A percentile compares a stretch with the other conserved stretches of the same genome.
Conservation (phyloP, 495 filamentous ascomycete species). For the Copromyces sp. region DNA sequence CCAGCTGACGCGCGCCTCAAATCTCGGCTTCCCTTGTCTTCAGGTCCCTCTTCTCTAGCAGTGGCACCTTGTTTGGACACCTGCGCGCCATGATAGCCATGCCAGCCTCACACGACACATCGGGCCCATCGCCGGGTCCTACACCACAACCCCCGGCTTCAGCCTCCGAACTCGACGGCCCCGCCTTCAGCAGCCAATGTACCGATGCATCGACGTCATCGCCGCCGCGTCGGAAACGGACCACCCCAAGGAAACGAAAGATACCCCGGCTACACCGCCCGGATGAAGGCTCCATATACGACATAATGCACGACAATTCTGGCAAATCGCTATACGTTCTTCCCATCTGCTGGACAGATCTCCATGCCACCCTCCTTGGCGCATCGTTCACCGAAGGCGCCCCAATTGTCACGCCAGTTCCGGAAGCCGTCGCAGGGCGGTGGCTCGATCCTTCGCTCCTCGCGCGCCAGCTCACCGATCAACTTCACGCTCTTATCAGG, state of each 20-base stretch:
- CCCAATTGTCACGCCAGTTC: slow-evolving; percentile 22
- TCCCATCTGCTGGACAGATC: slow-evolving; percentile 39
- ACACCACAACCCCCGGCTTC: not conserved
- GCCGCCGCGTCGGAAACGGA: not conserved
- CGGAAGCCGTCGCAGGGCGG: slow-evolving; percentile 7
- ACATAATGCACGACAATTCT: slow-evolving; percentile 36
- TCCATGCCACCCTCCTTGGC: slow-evolving; percentile 29
- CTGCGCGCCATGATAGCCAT: slow-evolving; percentile 24
- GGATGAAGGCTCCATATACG: slow-evolving; percentile 35
- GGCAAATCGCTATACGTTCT: slow-evolving; percentile 27
- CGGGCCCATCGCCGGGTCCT: slow-evolving; percentile 1
- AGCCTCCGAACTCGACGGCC: not conserved
- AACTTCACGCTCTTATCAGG: slow-evolving; percentile 24
- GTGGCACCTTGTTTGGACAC: slow-evolving; percentile 22
- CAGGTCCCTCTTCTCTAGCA: slow-evolving; percentile 16
- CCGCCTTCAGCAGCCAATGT: not conserved
- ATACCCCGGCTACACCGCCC: slow-evolving; percentile 9
- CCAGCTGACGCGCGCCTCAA: slow-evolving; percentile 4
- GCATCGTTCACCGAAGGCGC: slow-evolving; percentile 27
- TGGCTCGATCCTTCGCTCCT: slow-evolving; percentile 18
- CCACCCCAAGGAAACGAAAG: not conserved
- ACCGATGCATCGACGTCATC: not conserved
- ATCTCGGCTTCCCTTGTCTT: not conserved
- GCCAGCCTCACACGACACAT: slow-evolving; percentile 14
- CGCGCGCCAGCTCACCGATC: slow-evolving; percentile 17